Base-by-base conservation (phyloP, 148 eudicot species). In the Chenopodium berlandieri region DNA sequence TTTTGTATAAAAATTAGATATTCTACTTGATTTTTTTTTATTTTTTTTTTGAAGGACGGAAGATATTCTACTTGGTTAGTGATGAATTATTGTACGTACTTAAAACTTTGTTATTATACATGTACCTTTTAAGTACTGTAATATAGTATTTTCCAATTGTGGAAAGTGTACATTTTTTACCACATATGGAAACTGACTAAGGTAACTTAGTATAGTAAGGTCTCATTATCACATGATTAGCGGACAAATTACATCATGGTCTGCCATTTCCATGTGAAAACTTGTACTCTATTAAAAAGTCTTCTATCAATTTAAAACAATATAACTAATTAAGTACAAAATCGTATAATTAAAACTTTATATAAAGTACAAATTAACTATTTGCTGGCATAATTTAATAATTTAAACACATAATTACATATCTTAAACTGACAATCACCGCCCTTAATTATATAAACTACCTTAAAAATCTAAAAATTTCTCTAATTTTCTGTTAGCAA, bases 191-290 rank as follows among this genome's bases (percentile, higher is more conserved):
- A 80, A 80, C 50, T 74, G 64, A 80, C 71, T 37, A 40, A 54
- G 70, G 25, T 30, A 54, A 20, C 50, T 64, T 1, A 63, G 73
- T 58, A 73, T 25, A 44, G 82, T 63, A 80, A 80, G 78, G 34
- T 73, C 64, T 80, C 64, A 74, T 80, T 9, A 44, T 63, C 62
- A 60, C 82, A 73, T 62, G 75, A 10, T 48, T 37, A 62, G 71
- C 25, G 76, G 76, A 73, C 58, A 37, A 32, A 40, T 78, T 56
- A 60, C 71, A 80, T 73, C 32, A n/a, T 10, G 32, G 5, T 73
- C 60, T 73, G 25, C 58, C 71, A 73, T 40, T 64, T 4, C 5
- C 75, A 70, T 46, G 78, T 76, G 67, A 74, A 50, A 65, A 34
- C 13, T 25, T 73, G 70, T 32, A 62, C 2, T 68, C 23, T 4